Evolutionary conservation across 768 basidiomycete genomes (phyloP), one percentile per base, ranked within the genome.

Genomic region (Amylocystis lapponica): DNA sequence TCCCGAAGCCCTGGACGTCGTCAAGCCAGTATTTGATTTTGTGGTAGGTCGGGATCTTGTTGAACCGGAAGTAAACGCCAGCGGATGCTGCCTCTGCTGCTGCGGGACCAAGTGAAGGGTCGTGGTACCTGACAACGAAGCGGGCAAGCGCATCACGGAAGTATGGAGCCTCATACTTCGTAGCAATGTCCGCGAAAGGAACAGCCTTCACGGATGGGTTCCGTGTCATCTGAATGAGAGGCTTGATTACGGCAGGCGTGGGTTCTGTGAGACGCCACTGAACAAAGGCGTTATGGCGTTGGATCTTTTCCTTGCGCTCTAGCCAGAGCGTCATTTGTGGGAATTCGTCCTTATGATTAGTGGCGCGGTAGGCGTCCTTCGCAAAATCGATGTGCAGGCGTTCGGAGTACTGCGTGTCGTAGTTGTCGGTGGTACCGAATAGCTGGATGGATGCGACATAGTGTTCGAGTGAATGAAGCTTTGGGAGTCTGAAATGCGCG

Each of bases 361-460:
- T 49, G 31, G 56, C 48, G 0, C 52, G 53, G 40, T 64, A 69
- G 3, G 63, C 65, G 34, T 64, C 57, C 45, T 74, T 71, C 0
- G 66, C 58, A 8, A 61, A 51, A 36, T 71, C 63, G 34, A 72
- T 72, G 43, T 74, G 70, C 0, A 69, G 55, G 1, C 62, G 54
- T 46, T 74, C 68, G 2, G 66, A 60, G 23, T 56, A 54, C 45
- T 72, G 58, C 0, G 69, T 72, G 37, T 56, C 50, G 43, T 49
- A 56, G 40, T 56, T 56, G 35, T 56, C 56, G 0, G 51, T 41
- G 0, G 48, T 40, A n/a, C 54, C 57, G 31, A 50, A 45, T 10
- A 36, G 36, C 27, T 52, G 17, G n/a, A 62, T 56, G 0, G 44
- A 47, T 0, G n/a, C 13, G 8, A 8, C 13, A 22, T 56, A 57